phyloP scores from a whole-genome alignment of 331 rosid genomes.

The Rhamnella rubrinervis region DNA sequence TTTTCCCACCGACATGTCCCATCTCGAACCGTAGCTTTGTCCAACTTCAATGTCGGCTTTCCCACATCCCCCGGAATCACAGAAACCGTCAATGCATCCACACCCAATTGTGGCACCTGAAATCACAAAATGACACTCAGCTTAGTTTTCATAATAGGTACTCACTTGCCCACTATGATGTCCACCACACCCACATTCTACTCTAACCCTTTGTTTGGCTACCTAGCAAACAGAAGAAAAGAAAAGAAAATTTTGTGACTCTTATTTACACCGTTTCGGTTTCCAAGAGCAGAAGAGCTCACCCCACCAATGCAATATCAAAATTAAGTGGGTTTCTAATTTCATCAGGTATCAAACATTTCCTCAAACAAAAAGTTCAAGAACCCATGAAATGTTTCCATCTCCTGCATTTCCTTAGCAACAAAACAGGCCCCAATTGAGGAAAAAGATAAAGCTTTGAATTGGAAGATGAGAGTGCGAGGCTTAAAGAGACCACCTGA shows the following conservation, averaged over 20 bases:
- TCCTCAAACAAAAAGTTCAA: background rate
- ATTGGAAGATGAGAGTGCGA: background rate
- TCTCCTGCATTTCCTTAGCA: conserved; percentile 21
- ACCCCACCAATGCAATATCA: conserved; percentile 4
- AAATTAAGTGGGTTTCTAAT: background rate
- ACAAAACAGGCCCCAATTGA: conserved; percentile 31
- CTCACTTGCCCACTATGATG: background rate
- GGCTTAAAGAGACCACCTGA: conserved; percentile 42
- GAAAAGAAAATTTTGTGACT: background rate
- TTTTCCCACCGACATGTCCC: conserved; percentile 84
- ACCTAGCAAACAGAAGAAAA: conserved; percentile 6
- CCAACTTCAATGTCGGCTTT: conserved; percentile 64
- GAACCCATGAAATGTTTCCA: conserved; percentile 4
- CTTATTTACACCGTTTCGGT: background rate
- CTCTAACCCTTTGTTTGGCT: conserved; percentile 14
- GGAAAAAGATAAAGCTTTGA: background rate
- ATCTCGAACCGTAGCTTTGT: conserved; percentile 60
- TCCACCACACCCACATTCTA: conserved; percentile 13
- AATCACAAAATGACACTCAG: conserved; percentile 32
- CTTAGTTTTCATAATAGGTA: conserved; percentile 14
- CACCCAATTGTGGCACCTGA: conserved; percentile 66
- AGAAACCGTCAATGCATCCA: conserved; percentile 68
- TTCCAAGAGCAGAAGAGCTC: background rate
- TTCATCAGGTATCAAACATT: background rate
- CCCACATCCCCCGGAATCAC: conserved; percentile 80